Base-by-base conservation (phyloP, 2,329 filamentous ascomycete species). In the Lachnellula willkommii region DNA sequence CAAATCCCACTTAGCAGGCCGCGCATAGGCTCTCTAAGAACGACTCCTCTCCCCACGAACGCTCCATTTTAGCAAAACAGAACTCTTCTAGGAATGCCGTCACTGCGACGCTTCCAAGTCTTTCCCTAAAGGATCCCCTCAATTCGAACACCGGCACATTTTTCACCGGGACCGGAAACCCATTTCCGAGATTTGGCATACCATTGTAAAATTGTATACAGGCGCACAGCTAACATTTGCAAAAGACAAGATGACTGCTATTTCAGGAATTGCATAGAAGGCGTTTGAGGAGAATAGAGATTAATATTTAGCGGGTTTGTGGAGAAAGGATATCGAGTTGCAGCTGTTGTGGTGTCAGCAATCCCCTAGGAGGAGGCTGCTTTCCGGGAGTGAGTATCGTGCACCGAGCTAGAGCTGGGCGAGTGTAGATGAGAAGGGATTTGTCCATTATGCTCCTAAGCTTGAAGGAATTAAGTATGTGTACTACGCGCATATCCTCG, bases 21-120 rank as follows among this genome's bases (percentile, higher is more conserved):
- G 60, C 14, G 62, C 52, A 22, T 63, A 56, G 62, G 50, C 53
- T 17, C 47, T 62, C 14, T 56, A 64, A 54, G 62, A 64, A 47
- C 40, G 56, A 43, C 17, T 61, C 12, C 43, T 64, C 28, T 50
- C 62, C 11, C 50, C 50, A 42, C 54, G 62, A 54, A 55, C 53
- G 7, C 20, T 64, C 4, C 52, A 58, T 37, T 60, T 64, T 37
- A 54, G 36, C 20, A 26, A 50, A 11, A 57, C 36, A 28, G 48
- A 62, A 40, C 45, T 62, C n/a, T 60, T 62, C 47, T 64, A 61
- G 62, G 61, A 64, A 55, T 64, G 62, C 24, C 36, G 46, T 15
- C 9, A 45, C 14, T 24, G 15, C 42, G 53, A 46, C 40, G 57
- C 54, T 5, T 51, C 15, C 14, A 47, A 56, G 28, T 42, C 50